Conservation (phyloP, 768 basidiomycete species). For the Lactarius indigo region DNA sequence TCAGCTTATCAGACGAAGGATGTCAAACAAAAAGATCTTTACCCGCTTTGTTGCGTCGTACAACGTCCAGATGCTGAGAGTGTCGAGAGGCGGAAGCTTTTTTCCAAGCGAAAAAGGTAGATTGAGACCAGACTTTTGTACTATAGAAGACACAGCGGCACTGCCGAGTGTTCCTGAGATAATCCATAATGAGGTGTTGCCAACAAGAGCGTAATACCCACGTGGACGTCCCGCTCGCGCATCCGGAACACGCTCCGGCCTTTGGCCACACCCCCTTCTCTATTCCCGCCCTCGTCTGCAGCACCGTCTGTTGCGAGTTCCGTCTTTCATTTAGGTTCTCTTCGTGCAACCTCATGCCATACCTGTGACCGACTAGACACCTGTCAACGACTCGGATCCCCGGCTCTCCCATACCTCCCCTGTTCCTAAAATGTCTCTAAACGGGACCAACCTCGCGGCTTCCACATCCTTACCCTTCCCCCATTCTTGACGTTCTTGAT, state of each 20-base stretch:
- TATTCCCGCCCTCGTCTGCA: not conserved
- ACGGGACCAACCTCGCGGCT: conserved; percentile 14
- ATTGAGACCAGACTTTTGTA: conserved; percentile 88
- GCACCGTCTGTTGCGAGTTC: not conserved
- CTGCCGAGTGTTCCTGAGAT: conserved; percentile 79
- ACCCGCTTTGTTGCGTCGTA: conserved; percentile 90
- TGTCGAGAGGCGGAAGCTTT: conserved; percentile 63
- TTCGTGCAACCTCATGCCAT: not conserved
- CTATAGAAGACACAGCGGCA: conserved; percentile 84
- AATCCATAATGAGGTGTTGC: conserved; percentile 55
- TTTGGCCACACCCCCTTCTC: not conserved
- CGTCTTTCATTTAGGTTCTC: not conserved
- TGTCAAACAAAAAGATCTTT: conserved; percentile 22
- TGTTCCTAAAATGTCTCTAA: conserved; percentile 14
- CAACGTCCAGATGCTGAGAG: conserved; percentile 74
- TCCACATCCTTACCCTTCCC: conserved; percentile 11
- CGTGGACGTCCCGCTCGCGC: not conserved
- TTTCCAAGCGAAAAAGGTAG: conserved; percentile 82
- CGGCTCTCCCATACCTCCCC: not conserved
- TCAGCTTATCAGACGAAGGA: conserved; percentile 22
- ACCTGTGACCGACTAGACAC: not conserved
- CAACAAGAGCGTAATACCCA: not conserved
- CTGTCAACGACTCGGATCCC: not conserved
- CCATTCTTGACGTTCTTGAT: conserved; percentile 20
- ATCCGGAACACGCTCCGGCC: not conserved